phyloP scores from a whole-genome alignment of 352 stramenopile species.

The Phytophthora sp. region DNA sequence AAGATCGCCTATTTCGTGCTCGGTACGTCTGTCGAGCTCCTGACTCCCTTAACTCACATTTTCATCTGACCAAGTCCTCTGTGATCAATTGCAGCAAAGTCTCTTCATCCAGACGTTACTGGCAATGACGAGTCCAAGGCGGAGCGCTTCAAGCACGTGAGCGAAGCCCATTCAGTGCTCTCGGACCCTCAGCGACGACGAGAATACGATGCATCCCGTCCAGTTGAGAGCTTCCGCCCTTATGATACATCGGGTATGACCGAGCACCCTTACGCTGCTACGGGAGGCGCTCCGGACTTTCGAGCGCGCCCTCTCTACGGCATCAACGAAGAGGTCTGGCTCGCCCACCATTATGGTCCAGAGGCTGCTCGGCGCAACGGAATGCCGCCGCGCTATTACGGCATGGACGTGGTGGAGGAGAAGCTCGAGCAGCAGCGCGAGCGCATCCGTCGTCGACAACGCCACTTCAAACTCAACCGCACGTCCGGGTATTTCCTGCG shows the following conservation, averaged over 20 bases:
- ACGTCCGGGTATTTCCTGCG: slow-evolving; percentile 78
- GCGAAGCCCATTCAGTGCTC: slow-evolving; percentile 78
- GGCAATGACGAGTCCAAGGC: slow-evolving; percentile 82
- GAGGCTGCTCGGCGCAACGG: slow-evolving; percentile 50
- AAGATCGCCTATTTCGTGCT: slow-evolving; percentile 83
- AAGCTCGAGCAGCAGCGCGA: slow-evolving; percentile 69
- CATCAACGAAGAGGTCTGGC: slow-evolving; percentile 86
- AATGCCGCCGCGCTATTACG: slow-evolving; percentile 68
- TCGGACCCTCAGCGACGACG: slow-evolving; percentile 65
- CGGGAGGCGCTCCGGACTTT: slow-evolving; percentile 36
- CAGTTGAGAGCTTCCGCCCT: slow-evolving; percentile 48
- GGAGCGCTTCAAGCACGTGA: slow-evolving; percentile 87
- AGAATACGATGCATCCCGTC: slow-evolving; percentile 67
- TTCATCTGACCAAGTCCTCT: not conserved
- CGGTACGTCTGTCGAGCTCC: slow-evolving; percentile 33
- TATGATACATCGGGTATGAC: slow-evolving; percentile 48
- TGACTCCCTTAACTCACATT: not conserved
- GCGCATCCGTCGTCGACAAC: slow-evolving; percentile 61
- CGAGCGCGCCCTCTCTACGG: slow-evolving; percentile 59
- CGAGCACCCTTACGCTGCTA: slow-evolving; percentile 63
- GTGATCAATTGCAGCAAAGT: slow-evolving; percentile 52
- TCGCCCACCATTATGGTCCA: slow-evolving; percentile 82
- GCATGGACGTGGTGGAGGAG: slow-evolving; percentile 78
- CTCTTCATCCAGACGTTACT: slow-evolving; percentile 86
- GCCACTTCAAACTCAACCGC: slow-evolving; percentile 77